Base-by-base conservation (phyloP, 2,329 filamentous ascomycete genomes). In the Chaetomium olivaceum region DNA sequence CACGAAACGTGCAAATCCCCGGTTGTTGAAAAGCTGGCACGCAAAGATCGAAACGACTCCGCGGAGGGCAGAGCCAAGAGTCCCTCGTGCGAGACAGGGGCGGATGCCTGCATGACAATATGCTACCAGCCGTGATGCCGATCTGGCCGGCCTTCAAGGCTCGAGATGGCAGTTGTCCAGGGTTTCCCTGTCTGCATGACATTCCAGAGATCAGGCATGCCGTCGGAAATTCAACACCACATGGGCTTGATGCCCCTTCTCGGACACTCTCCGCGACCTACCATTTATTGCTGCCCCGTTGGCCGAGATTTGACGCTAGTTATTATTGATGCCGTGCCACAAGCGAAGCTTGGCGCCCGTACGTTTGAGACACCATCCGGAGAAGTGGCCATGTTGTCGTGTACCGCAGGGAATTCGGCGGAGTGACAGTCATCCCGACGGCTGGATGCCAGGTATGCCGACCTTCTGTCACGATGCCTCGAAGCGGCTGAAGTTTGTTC, bases 21-120 rank as follows among this genome's bases (percentile, higher is more conserved):
- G n/a, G 46, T 9, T 8, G 1, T 23, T 48, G 46, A 21, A 23
- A 23, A 48, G n/a, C 9, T 2, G 3, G n/a, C 25, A 29, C 36
- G 25, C 29, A 27, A 43, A 36, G 39, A 52, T 19, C 31, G 4
- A 23, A 19, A 16, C 29, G 43, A 19, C 43, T 57, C 55, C 61
- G 61, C 31, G 55, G 46, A 31, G 27, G 51, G 21, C 8, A 56
- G 58, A 57, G 39, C 25, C 60, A 54, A 54, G 48, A 4, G 3
- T n/a, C 29, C 31, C 55, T 50, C 55, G 62, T 51, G 33, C 48
- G 33, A 60, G 14, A n/a, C 21, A 33, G n/a, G 23, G 51, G 3
- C 58, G 65, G 62, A 29, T 50, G 50, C 55, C 59, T 50, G 65
- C 65, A 67, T 54, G 54, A 31, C 48, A 58, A 61, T 60, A 43